Conservation (phyloP, 192 early-diverging fungal genomes). For the Dimargaris verticillata region DNA sequence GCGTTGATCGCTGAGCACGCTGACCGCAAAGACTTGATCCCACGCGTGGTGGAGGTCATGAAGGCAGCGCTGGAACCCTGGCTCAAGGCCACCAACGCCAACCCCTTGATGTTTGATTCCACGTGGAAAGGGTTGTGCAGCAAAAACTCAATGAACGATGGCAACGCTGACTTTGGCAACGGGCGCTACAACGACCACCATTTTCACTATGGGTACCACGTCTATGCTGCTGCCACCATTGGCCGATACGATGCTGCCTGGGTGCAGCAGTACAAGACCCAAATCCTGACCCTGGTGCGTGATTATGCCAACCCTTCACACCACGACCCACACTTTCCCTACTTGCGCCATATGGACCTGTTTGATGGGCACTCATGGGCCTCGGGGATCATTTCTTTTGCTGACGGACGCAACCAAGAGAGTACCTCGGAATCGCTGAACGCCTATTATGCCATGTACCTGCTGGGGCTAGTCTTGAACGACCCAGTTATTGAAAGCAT, state of each 20-base stretch:
- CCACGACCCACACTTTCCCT: conserved; percentile 30
- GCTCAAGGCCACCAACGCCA: conserved; percentile 20
- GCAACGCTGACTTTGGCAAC: conserved; percentile 32
- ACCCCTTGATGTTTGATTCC: conserved; percentile 27
- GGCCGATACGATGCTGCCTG: conserved; percentile 27
- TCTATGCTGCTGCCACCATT: conserved; percentile 32
- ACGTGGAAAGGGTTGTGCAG: conserved; percentile 32
- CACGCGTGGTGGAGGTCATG: conserved; percentile 10
- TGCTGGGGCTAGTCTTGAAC: conserved; percentile 23
- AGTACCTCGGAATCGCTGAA: conserved; percentile 34
- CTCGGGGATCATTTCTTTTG: conserved; percentile 29
- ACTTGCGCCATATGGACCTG: conserved; percentile 35
- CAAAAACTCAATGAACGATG: conserved; percentile 16
- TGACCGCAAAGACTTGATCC: conserved; percentile 15
- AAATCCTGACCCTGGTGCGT: conserved; percentile 25
- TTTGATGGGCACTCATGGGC: conserved; percentile 52
- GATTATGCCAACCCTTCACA: conserved; percentile 35
- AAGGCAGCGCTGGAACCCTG: conserved; percentile 19
- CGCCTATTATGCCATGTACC: conserved; percentile 34
- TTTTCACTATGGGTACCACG: conserved; percentile 40
- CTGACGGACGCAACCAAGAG: conserved; percentile 35
- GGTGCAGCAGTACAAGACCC: conserved; percentile 21
- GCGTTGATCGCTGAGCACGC: conserved; percentile 30
- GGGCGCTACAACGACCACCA: conserved; percentile 42
- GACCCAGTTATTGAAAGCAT: conserved; percentile 18